phyloP scores from a whole-genome alignment of 75 land plant genomes.

The Cryptomeria japonica region DNA sequence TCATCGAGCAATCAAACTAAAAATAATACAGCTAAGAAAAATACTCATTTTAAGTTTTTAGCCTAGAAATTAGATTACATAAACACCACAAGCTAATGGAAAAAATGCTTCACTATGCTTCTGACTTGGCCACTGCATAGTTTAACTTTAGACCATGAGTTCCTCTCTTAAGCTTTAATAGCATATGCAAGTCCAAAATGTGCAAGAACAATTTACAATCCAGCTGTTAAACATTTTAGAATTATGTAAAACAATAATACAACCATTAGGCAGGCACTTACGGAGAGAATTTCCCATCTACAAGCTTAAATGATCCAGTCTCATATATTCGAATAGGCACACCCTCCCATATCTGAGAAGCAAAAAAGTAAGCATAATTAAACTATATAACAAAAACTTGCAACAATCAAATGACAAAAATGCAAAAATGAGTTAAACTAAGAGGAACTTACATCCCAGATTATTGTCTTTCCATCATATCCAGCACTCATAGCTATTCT shows the following conservation, averaged over 20 bases:
- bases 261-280: conserved; percentile 37
- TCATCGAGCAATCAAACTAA: background rate
- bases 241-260: background rate
- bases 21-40: background rate
- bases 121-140: background rate
- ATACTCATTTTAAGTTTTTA: background rate
- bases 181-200: background rate
- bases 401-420: background rate
- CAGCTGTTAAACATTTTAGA: background rate
- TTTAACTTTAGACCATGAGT: background rate
- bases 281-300: conserved; percentile 98
- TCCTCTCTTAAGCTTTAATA: background rate
- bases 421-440: background rate
- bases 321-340: conserved; percentile 85
- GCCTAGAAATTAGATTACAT: background rate
- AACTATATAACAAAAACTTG: background rate
- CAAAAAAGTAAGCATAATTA: conserved; percentile 2
- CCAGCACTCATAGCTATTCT: conserved; percentile 99
- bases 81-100: background rate
- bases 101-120: background rate
- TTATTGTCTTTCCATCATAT: conserved; percentile 93
- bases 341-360: conserved; percentile 94
- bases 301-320: conserved; percentile 80
- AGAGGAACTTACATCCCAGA: conserved; percentile 93
- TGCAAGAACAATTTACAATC: background rate